Conservation (phyloP, 371 early-diverging fungal species). For the Saksenaea vasiformis region DNA sequence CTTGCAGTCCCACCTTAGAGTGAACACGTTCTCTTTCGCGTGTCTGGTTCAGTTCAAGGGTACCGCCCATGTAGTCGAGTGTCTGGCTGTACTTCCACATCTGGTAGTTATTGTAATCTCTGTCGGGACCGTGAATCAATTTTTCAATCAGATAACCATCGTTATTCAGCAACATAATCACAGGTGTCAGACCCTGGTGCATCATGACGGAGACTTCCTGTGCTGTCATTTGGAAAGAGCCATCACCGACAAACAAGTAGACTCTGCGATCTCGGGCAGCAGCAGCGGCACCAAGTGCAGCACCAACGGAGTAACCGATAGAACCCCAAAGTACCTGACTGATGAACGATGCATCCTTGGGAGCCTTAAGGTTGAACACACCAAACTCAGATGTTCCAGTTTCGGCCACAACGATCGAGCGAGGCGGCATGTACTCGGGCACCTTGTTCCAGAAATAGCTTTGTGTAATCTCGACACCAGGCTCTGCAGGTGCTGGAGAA, state of each 20-base stretch:
- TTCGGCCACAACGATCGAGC: constrained; percentile 48
- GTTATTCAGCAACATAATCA: constrained; percentile 54
- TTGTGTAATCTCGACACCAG: constrained; percentile 34
- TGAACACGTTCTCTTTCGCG: not conserved
- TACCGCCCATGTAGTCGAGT: constrained; percentile 42
- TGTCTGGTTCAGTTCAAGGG: constrained; percentile 20
- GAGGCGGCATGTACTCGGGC: constrained; percentile 26
- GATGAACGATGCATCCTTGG: constrained; percentile 34
- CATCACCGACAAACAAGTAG: constrained; percentile 55
- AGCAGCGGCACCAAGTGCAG: constrained; percentile 39
- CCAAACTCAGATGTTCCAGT: constrained; percentile 56
- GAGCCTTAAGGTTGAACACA: constrained; percentile 34
- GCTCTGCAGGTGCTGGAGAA: constrained; percentile 16
- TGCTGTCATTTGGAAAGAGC: constrained; percentile 52
- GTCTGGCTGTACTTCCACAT: constrained; percentile 51
- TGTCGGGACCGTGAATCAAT: constrained; percentile 45
- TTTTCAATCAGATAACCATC: constrained; percentile 57
- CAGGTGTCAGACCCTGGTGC: constrained; percentile 48
- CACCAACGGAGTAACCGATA: constrained; percentile 45
- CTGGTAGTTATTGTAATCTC: constrained; percentile 50
- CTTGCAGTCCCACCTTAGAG: constrained; percentile 26
- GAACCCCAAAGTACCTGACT: constrained; percentile 47
- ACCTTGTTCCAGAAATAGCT: constrained; percentile 48
- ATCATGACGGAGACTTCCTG: constrained; percentile 51
- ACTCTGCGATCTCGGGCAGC: constrained; percentile 33